A percentile compares a stretch with the other conserved stretches of the same genome.
phyloP scores from a whole-genome alignment of 768 basidiomycete genomes.

The Amanita molliuscula region DNA sequence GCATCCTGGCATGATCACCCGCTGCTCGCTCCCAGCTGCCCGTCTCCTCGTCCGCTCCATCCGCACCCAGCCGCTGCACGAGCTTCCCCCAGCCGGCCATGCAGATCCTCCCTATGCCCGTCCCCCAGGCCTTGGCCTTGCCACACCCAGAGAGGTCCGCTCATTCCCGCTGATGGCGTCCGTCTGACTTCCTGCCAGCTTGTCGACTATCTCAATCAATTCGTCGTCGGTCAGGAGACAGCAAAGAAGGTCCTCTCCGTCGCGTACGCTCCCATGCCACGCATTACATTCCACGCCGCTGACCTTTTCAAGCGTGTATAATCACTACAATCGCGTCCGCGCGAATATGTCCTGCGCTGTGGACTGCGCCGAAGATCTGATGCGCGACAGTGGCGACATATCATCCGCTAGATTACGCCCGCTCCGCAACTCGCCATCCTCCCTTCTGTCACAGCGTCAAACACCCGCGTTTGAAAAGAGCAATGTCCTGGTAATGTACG shows the following conservation, averaged over 20 bases:
- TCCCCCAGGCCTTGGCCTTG: slow-evolving; percentile 38
- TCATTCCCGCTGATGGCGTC: background rate
- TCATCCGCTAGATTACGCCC: slow-evolving; percentile 55
- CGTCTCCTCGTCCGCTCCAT: slow-evolving; percentile 23
- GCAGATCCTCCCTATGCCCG: slow-evolving; percentile 20
- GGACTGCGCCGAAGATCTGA: slow-evolving; percentile 13
- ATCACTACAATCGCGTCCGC: slow-evolving; percentile 85
- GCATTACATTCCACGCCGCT: background rate
- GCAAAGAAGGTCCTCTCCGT: slow-evolving; percentile 94
- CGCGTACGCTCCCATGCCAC: slow-evolving; percentile 49
- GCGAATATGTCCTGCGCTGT: slow-evolving; percentile 51
- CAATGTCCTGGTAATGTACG: slow-evolving; percentile 84
- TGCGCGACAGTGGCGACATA: slow-evolving; percentile 17
- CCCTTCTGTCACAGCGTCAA: slow-evolving; percentile 31
- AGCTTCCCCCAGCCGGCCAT: slow-evolving; percentile 23
- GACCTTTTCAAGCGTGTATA: slow-evolving; percentile 59
- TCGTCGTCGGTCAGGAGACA: slow-evolving; percentile 82
- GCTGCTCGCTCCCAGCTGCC: background rate
- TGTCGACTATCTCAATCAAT: slow-evolving; percentile 78
- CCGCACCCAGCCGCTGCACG: slow-evolving; percentile 49
- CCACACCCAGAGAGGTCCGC: slow-evolving; percentile 48
- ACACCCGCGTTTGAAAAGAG: slow-evolving; percentile 82
- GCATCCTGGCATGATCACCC: background rate
- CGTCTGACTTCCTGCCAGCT: slow-evolving; percentile 34
- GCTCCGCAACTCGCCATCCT: slow-evolving; percentile 29